These are phyloP conservation scores for Aureobasidium sp. DNA, from an alignment of 2,329 filamentous ascomycete genomes.

Conservation along the genomic window DNA sequence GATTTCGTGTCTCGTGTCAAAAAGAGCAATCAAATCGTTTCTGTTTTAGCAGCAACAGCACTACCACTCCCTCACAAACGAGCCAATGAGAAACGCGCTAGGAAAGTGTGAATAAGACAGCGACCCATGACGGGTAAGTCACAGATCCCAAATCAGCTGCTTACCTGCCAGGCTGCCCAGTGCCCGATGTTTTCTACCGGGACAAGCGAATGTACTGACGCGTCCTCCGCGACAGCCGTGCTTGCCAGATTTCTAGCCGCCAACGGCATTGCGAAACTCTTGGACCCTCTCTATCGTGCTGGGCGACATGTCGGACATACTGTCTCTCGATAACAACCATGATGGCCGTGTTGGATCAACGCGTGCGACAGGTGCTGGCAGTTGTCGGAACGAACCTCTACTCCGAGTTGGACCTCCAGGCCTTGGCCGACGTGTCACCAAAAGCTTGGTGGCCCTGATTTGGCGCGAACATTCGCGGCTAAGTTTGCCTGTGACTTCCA, in stretches of 20 bases:
- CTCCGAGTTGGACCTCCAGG: neutral
- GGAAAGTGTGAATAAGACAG: neutral
- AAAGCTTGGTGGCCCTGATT: too few species aligned
- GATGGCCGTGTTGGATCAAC: neutral
- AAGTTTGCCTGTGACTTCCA: too few species aligned
- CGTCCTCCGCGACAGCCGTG: neutral
- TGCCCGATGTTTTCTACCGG: neutral
- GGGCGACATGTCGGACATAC: too few species aligned
- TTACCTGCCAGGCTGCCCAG: neutral
- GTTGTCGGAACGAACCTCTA: neutral
- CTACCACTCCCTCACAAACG: neutral
- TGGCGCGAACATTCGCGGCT: too few species aligned
- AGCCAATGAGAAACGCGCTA: neutral
- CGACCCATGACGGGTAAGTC: neutral
- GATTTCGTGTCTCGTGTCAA: neutral
- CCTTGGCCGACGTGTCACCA: neutral
- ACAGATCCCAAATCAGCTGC: neutral
- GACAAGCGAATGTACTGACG: neutral
- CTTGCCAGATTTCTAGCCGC: neutral
- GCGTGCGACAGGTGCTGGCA: neutral
- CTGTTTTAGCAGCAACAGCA: neutral
- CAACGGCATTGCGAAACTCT: neutral
- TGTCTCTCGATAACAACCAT: neutral
- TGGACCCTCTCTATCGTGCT: neutral
- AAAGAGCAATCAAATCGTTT: slow-evolving; percentile 7